Conservation (phyloP, 768 basidiomycete genomes). For the Auricularia sp. region DNA sequence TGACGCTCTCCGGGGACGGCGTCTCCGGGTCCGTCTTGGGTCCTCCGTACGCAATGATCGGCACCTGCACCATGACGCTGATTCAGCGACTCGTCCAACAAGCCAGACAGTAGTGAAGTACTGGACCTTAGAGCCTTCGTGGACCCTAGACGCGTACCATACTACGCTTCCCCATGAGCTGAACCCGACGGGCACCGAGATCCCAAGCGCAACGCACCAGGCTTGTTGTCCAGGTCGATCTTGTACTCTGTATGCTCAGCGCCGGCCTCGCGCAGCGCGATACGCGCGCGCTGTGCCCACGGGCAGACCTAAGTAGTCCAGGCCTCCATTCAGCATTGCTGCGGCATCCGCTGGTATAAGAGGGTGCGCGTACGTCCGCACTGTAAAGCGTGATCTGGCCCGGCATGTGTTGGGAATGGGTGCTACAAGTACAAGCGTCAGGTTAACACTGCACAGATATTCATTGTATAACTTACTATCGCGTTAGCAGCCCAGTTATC, state of each 20-base stretch:
- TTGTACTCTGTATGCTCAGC: conserved; percentile 41
- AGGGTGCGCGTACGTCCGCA: conserved; percentile 30
- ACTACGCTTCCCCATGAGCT: conserved; percentile 14
- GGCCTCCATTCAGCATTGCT: no score
- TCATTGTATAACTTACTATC: no score
- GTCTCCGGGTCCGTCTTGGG: conserved; percentile 42
- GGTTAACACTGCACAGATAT: no score
- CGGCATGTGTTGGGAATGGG: not conserved
- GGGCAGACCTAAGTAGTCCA: conserved; percentile 38
- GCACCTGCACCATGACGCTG: conserved; percentile 28
- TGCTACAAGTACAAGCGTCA: no score
- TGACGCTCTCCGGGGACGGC: conserved; percentile 50
- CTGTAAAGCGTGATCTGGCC: conserved; percentile 34
- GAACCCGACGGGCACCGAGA: not conserved
- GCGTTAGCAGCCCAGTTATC: no score
- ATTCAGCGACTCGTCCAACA: not conserved
- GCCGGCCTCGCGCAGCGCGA: conserved; percentile 51
- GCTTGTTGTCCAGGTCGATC: conserved; percentile 56
- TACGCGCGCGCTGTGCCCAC: conserved; percentile 45
- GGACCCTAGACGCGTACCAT: conserved; percentile 58
- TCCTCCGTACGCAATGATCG: conserved; percentile 53
- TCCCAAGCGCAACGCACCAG: conserved; percentile 14
- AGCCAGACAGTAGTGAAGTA: not conserved
- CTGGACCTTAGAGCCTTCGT: conserved; percentile 54
- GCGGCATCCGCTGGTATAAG: not conserved